Conservation (phyloP, 805 yeast genomes). For the Sugiyamaella marilandica region DNA sequence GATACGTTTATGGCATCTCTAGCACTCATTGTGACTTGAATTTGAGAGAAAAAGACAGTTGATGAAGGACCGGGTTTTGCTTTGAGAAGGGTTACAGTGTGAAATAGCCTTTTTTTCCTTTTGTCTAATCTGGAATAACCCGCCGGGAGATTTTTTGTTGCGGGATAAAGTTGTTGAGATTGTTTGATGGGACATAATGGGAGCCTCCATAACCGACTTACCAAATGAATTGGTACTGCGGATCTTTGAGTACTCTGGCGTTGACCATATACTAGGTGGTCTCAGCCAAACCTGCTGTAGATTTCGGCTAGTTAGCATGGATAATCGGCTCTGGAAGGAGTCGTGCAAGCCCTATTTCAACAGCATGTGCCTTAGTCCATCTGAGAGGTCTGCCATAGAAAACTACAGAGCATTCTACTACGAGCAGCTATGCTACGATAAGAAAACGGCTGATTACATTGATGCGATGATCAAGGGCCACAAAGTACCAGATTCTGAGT, state of each 20-base stretch:
- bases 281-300: conserved; percentile 18
- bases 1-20: conserved; percentile 6
- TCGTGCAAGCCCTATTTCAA: background rate
- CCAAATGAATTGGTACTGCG: conserved; percentile 18
- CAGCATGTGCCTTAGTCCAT: background rate
- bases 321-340: conserved; percentile 21
- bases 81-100: no score
- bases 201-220: conserved; percentile 2
- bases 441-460: background rate
- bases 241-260: conserved; percentile 20
- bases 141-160: no score
- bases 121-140: no score
- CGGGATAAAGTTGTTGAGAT: background rate
- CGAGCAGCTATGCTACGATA: background rate
- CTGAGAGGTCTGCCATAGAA: background rate
- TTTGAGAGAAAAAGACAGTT: background rate
- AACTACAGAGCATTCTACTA: background rate
- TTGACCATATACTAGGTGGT: conserved; percentile 19
- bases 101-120: no score
- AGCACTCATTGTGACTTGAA: background rate
- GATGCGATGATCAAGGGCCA: background rate
- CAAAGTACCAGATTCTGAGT: background rate
- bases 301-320: conserved; percentile 20
- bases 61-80: background rate
- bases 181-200: background rate